These are phyloP conservation scores for Polymyxa betae DNA, from an alignment of 208 protist genomes.

Conservation along the genomic window DNA sequence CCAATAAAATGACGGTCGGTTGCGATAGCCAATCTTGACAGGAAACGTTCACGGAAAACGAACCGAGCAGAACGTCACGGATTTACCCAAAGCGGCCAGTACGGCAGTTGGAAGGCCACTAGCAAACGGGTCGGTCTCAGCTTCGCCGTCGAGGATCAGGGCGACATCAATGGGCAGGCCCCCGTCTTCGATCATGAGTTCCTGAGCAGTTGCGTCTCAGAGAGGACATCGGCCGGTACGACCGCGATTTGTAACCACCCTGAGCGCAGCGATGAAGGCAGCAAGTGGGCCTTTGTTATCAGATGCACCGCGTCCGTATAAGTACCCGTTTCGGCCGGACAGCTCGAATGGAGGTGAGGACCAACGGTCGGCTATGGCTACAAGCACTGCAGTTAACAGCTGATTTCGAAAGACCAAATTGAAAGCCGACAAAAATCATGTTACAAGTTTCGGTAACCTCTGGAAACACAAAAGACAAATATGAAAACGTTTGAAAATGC, in stretches of 20 bases:
- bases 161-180: neutral
- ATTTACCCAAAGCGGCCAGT: neutral
- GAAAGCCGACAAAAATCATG: neutral
- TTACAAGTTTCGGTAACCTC: neutral
- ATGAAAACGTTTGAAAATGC: neutral
- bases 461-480: neutral
- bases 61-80: neutral
- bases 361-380: neutral
- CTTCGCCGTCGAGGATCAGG: conserved; percentile 29
- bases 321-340: conserved; percentile 65
- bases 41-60: neutral
- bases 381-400: neutral
- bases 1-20: conserved; percentile 45
- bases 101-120: neutral
- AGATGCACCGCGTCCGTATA: conserved; percentile 67
- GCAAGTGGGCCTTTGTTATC: conserved; percentile 70
- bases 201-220: neutral
- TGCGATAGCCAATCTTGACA: conserved; percentile 29
- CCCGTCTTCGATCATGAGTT: conserved; percentile 31
- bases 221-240: neutral
- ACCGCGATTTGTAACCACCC: neutral
- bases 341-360: conserved; percentile 50
- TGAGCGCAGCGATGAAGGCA: conserved; percentile 62
- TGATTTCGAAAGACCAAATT: neutral
- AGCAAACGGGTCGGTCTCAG: neutral